Conservation (phyloP, 345 rosid species). For the Eucalyptus grandis region DNA sequence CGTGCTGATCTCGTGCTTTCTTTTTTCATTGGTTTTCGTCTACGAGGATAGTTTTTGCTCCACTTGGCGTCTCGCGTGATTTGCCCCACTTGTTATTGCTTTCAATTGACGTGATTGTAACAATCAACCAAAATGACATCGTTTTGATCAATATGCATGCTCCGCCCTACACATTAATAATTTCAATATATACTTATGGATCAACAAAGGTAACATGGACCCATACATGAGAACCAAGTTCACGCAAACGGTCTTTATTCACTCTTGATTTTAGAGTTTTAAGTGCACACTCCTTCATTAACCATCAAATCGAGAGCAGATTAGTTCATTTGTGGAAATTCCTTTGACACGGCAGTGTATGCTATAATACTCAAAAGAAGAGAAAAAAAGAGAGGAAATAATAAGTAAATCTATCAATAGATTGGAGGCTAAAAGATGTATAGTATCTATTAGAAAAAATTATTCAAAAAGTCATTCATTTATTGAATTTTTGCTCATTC, state of each 20-base stretch:
- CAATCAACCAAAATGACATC: background rate
- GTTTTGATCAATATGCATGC: background rate
- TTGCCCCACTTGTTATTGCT: background rate
- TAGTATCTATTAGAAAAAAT: no score
- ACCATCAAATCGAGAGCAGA: background rate
- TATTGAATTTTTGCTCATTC: no score
- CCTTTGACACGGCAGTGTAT: background rate
- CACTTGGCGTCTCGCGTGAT: background rate
- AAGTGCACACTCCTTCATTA: background rate
- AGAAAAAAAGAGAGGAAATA: background rate
- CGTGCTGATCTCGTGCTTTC: background rate
- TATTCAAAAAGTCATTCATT: background rate
- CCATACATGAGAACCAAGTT: background rate
- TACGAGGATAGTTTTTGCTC: background rate
- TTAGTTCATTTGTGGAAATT: background rate
- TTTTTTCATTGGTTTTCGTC: background rate
- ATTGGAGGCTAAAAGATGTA: background rate
- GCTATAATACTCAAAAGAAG: background rate
- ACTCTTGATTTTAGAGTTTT: background rate
- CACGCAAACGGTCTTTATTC: background rate
- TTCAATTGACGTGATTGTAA: background rate
- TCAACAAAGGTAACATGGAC: background rate
- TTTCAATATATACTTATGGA: background rate
- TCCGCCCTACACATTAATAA: background rate
- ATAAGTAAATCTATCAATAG: background rate